phyloP scores from a whole-genome alignment of 176 grass and related monocot genomes.

The Phyllostachys edulis region DNA sequence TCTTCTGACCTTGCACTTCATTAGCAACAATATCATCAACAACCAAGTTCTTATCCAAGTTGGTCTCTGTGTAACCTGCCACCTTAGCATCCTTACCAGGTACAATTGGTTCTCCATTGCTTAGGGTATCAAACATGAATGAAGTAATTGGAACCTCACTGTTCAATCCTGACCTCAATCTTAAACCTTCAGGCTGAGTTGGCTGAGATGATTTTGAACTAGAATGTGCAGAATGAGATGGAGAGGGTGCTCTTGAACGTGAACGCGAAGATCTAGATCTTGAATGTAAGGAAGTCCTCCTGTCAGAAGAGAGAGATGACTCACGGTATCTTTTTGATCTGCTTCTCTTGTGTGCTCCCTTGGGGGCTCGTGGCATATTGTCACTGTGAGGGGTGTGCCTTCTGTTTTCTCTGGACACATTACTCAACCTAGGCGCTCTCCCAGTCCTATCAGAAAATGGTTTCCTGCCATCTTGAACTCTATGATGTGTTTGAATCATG shows the following conservation, averaged over 20 bases:
- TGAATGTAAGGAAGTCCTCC: constrained; percentile 30
- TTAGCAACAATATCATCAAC: constrained; percentile 21
- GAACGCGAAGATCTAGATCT: constrained; percentile 15
- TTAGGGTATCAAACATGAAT: constrained; percentile 12
- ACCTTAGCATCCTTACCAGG: neutral
- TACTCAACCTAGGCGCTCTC: neutral
- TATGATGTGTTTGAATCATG: constrained; percentile 5
- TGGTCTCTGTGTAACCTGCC: constrained; percentile 1
- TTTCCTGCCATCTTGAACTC: constrained; percentile 30
- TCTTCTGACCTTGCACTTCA: constrained; percentile 26
- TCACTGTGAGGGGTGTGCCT: neutral
- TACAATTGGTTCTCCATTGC: constrained; percentile 2
- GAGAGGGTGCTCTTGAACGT: constrained; percentile 5
- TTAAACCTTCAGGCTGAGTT: constrained; percentile 32
- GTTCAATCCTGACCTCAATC: constrained; percentile 14
- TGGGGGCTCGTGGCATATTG: constrained; percentile 18
- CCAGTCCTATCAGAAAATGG: constrained; percentile 31
- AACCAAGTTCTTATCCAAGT: constrained; percentile 14
- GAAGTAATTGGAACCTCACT: constrained; percentile 18
- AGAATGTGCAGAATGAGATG: constrained; percentile 53
- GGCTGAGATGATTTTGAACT: constrained; percentile 51
- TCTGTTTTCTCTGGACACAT: constrained; percentile 12
- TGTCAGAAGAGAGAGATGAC: constrained; percentile 32
- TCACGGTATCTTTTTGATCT: constrained; percentile 31
- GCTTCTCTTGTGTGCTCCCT: constrained; percentile 30